Conservation (phyloP, 2,329 filamentous ascomycete genomes). For the Lecanosticta acicola region DNA sequence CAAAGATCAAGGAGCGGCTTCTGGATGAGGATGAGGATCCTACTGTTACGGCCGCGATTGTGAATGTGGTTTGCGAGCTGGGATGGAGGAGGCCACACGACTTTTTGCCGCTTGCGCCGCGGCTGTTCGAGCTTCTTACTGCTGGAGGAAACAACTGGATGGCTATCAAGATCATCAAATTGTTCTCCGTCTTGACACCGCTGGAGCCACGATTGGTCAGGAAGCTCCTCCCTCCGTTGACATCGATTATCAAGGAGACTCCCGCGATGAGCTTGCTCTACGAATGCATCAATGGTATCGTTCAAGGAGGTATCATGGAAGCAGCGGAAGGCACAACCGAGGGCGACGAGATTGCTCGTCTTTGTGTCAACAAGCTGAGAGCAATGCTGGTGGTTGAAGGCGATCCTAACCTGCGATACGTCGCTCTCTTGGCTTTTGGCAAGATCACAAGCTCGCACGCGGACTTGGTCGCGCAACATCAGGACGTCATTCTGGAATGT, state of each 20-base stretch:
- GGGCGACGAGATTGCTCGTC: conserved; percentile 81
- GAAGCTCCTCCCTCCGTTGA: conserved; percentile 85
- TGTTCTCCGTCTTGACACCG: conserved; percentile 91
- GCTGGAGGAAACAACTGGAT: conserved; percentile 98
- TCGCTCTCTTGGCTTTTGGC: conserved; percentile 89
- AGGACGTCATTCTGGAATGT: conserved; percentile 93
- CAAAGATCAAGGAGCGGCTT: conserved; percentile 90
- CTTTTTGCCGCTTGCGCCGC: conserved; percentile 83
- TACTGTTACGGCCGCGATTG: conserved; percentile 89
- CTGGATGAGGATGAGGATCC: conserved; percentile 86
- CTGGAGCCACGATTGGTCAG: conserved; percentile 85
- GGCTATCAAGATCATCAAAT: conserved; percentile 98
- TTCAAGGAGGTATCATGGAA: conserved; percentile 89
- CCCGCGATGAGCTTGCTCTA: conserved; percentile 97
- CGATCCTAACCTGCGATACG: conserved; percentile 95
- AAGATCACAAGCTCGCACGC: conserved; percentile 88
- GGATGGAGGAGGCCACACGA: conserved; percentile 91
- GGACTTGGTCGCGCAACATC: conserved; percentile 80
- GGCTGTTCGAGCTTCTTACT: conserved; percentile 86
- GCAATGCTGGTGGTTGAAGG: conserved; percentile 92
- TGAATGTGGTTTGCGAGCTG: conserved; percentile 94
- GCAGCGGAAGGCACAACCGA: conserved; percentile 73
- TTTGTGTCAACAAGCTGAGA: conserved; percentile 88
- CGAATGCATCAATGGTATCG: conserved; percentile 97
- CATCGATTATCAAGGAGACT: conserved; percentile 87